Percentiles rank a stretch among this genome's conserved stretches.
Conservation (phyloP, 1,139 yeast genomes). For the Yamadazyma trypodendri region DNA sequence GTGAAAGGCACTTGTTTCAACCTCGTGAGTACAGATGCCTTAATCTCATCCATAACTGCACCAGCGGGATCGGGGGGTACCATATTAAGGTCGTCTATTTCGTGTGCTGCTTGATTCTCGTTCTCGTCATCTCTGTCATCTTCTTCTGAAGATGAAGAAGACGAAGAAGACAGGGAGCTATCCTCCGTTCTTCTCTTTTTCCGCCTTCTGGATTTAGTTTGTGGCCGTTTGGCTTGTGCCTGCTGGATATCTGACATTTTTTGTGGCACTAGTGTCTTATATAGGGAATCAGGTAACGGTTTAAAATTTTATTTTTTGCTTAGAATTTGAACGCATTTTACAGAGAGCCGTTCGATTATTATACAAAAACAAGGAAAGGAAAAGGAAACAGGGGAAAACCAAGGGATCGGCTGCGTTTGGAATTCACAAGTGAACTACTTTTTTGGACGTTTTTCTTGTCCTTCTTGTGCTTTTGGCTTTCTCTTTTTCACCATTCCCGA, state of each 20-base stretch:
- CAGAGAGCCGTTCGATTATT: too few species aligned
- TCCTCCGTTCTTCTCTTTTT: conserved; percentile 82
- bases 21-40: conserved; percentile 14
- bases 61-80: conserved; percentile 3
- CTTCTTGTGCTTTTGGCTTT: conserved; percentile 20
- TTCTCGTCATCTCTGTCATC: not conserved
- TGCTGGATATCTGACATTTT: conserved; percentile 5
- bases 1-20: conserved; percentile 16
- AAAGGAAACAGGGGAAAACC: too few species aligned
- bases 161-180: conserved; percentile 47
- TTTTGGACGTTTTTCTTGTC: conserved; percentile 10
- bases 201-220: conserved; percentile 38
- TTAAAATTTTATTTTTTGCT: too few species aligned
- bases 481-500: conserved; percentile 36
- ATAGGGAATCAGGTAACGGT: too few species aligned
- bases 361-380: too few species aligned
- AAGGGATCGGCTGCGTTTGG: too few species aligned
- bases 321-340: too few species aligned
- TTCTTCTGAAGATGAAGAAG: conserved; percentile 31
- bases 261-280: too few species aligned
- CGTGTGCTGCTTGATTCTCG: conserved; percentile 18
- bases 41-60: conserved; percentile 10
- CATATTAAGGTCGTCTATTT: conserved; percentile 19
- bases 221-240: not conserved
- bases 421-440: too few species aligned